Conservation (phyloP, 768 basidiomycete species). For the Mycena indigotica region DNA sequence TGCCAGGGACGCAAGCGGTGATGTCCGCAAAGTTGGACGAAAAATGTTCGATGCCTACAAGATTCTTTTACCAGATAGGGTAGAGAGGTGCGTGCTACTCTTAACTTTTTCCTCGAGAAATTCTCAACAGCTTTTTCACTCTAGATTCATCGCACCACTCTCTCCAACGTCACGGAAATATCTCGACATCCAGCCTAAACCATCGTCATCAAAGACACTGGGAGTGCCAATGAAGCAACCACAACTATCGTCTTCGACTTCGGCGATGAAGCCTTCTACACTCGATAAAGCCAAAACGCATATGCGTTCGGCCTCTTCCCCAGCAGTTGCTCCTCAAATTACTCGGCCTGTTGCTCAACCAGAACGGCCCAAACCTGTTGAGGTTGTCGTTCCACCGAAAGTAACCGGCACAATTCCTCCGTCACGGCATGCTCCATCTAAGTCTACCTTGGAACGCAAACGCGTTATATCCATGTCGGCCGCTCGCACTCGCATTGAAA, state of each 20-base stretch:
- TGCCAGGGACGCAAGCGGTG: slow-evolving; percentile 73
- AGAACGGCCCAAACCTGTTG: slow-evolving; percentile 1
- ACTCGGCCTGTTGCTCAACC: not conserved
- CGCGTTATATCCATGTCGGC: slow-evolving; percentile 23
- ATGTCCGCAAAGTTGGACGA: slow-evolving; percentile 69
- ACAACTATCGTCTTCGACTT: slow-evolving; percentile 22
- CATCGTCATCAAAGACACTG: not conserved
- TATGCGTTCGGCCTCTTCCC: slow-evolving; percentile 20
- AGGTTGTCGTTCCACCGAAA: slow-evolving; percentile 5
- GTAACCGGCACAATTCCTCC: slow-evolving; percentile 1
- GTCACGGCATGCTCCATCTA: slow-evolving; percentile 3
- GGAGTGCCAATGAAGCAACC: slow-evolving; percentile 5
- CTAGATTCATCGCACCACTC: slow-evolving; percentile 72
- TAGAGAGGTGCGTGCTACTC: slow-evolving; percentile 64
- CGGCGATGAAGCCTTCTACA: slow-evolving; percentile 9
- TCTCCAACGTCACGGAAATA: slow-evolving; percentile 79
- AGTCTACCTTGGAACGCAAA: slow-evolving; percentile 6
- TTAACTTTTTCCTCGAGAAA: too few species aligned
- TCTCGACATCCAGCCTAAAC: slow-evolving; percentile 52
- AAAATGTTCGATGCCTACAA: slow-evolving; percentile 79
- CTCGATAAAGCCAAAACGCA: slow-evolving; percentile 16
- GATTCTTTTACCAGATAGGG: slow-evolving; percentile 63
- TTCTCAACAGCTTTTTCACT: too few species aligned
- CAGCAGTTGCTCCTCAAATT: slow-evolving; percentile 9
- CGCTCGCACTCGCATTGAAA: too few species aligned